Evolutionary conservation across 1,284 basidiomycete species (phyloP).

Genomic region (Fomitopsis schrenkii): DNA sequence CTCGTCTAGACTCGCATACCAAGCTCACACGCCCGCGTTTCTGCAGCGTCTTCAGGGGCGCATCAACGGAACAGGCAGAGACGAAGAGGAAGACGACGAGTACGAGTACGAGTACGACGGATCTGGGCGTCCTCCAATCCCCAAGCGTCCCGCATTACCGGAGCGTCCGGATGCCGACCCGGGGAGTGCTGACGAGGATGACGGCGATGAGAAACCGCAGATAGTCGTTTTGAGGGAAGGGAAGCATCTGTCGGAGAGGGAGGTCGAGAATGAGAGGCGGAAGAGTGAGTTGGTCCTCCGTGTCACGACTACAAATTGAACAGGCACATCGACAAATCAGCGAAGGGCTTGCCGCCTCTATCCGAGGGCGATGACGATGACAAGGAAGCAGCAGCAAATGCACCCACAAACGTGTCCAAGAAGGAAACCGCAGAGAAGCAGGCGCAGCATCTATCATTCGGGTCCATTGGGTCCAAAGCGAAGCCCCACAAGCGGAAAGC

Average conservation of each 20-base stretch:
- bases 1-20: conserved; percentile 26
- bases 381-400: conserved; percentile 10
- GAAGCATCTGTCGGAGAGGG: conserved; percentile 72
- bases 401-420: conserved; percentile 1
- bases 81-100: conserved; percentile 24
- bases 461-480: conserved; percentile 29
- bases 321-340: conserved; percentile 24
- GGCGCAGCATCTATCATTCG: conserved; percentile 36
- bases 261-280: conserved; percentile 74
- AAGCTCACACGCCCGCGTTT: conserved; percentile 24
- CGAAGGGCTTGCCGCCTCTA: conserved; percentile 47
- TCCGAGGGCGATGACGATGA: conserved; percentile 25
- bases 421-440: conserved; percentile 8
- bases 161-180: conserved; percentile 67
- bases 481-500: conserved; percentile 39
- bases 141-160: conserved; percentile 68
- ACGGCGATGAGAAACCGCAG: conserved; percentile 77
- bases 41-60: conserved; percentile 23
- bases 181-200: conserved; percentile 73
- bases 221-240: conserved; percentile 83
- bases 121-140: conserved; percentile 69
- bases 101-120: conserved; percentile 45
- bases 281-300: conserved; percentile 51
- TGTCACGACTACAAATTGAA: background rate
- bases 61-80: conserved; percentile 14